Evolutionary conservation across 768 basidiomycete genomes (phyloP), one percentile per base, ranked within the genome.

Genomic region (Lepiota venenata): DNA sequence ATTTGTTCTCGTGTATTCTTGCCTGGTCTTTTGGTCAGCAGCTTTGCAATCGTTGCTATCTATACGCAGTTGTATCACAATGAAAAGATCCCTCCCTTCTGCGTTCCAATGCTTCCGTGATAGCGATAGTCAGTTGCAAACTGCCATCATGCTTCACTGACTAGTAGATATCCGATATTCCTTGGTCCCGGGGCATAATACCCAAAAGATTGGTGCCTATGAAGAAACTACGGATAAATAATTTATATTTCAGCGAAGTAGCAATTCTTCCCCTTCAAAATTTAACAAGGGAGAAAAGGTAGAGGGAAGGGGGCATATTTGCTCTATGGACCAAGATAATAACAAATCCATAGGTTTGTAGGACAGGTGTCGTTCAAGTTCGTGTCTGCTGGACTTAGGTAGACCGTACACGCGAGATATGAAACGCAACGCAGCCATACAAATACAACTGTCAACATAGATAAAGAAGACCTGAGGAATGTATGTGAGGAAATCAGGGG

Each of bases 401-500:
- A 32, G 35, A 18, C 36, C 44, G 35, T 21, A 54, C 45, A 47
- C 37, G 15, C 39, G 37, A 36, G 29, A 22, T 50, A 50, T 42
- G 32, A 29, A 47, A 35, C 46, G 46, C 29, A 36, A 50, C 29
- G 36, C 40, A 47, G 53, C 37, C 38, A 25, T 48, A 54, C 37
- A 47, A 47, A 47, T 54, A 54, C 52, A 55, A 48, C 46, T 39
- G 46, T 42, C 25, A 25, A 42, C 25, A 29, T 55, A 40, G 38
- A 47, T 46, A 52, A 32, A 25, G 32, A 11, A 8, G 32, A 15
- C 25, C 44, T 47, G 39, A 14, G 39, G 48, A 42, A 39, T 39
- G 22, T 32, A 40, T 18, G 52, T 27, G 37, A 21, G 15, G 39
- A 40, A 41, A 47, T 38, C 35, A 22, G 27, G 12, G 25, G 11